Evolutionary conservation across 2,329 filamentous ascomycete genomes (phyloP).

Genomic region (Xylaria polymorpha): DNA sequence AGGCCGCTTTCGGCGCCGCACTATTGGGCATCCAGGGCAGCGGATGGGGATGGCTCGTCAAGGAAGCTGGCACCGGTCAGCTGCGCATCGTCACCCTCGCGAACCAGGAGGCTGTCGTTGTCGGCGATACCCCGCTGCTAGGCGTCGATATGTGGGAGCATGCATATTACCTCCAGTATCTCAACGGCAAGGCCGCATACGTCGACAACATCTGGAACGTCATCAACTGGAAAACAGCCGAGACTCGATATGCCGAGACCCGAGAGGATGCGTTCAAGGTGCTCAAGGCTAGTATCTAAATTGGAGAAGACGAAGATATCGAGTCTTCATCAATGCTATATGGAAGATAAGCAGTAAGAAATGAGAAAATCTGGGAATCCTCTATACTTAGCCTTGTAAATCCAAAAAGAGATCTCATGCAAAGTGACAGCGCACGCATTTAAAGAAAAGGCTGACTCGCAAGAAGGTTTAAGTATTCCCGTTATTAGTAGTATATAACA

Average conservation of each 20-base stretch:
- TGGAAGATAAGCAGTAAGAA: background rate
- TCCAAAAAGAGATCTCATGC: background rate
- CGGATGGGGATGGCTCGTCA: conserved; percentile 89
- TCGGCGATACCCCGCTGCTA: conserved; percentile 73
- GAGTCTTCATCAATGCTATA: background rate
- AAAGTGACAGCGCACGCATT: background rate
- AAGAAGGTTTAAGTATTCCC: conserved; percentile 4
- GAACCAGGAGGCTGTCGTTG: conserved; percentile 82
- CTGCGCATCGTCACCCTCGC: conserved; percentile 83
- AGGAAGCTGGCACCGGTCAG: conserved; percentile 67
- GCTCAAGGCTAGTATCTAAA: conserved; percentile 47
- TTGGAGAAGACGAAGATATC: background rate
- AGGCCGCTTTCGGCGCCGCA: conserved; percentile 71
- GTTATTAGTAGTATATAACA: conserved; percentile 28
- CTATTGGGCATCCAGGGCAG: conserved; percentile 82
- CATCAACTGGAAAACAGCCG: conserved; percentile 80
- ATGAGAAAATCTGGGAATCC: background rate
- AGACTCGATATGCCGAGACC: conserved; percentile 64
- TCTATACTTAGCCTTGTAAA: background rate
- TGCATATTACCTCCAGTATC: conserved; percentile 88
- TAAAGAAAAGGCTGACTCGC: background rate
- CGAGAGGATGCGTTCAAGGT: conserved; percentile 49
- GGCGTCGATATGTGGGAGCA: conserved; percentile 95
- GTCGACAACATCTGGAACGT: conserved; percentile 82
- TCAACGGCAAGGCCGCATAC: conserved; percentile 80